Conservation (phyloP, 2,329 filamentous ascomycete genomes). For the Tolypocladium ophioglossoides region DNA sequence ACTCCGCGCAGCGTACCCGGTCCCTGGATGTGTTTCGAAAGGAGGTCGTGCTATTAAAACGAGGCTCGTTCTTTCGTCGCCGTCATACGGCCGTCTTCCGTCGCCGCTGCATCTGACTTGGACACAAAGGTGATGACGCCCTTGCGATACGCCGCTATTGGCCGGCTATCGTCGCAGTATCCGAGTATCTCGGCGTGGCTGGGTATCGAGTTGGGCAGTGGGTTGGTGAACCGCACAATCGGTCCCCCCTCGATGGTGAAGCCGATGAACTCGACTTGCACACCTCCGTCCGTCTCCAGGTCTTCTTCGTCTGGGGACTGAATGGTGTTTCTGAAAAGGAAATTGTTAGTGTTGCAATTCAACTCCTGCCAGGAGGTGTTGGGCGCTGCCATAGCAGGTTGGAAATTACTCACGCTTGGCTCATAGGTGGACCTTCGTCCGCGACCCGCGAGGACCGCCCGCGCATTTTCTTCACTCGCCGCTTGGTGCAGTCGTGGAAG, state of each 20-base stretch:
- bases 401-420: slow-evolving; percentile 27
- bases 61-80: not conserved
- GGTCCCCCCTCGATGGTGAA: slow-evolving; percentile 34
- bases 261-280: slow-evolving; percentile 28
- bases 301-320: slow-evolving; percentile 21
- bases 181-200: slow-evolving; percentile 26
- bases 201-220: slow-evolving; percentile 18
- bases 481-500: slow-evolving; percentile 28
- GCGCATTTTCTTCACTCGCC: slow-evolving; percentile 22
- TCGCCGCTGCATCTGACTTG: slow-evolving; percentile 2
- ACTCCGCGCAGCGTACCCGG: not conserved
- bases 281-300: slow-evolving; percentile 18
- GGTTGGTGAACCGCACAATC: slow-evolving; percentile 32
- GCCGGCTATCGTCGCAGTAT: slow-evolving; percentile 19
- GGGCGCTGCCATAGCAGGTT: not conserved
- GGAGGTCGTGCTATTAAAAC: not conserved
- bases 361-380: not conserved
- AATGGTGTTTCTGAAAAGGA: slow-evolving; percentile 24
- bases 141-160: slow-evolving; percentile 28
- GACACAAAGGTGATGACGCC: slow-evolving; percentile 22
- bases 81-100: not conserved
- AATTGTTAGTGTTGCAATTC: slow-evolving; percentile 6
- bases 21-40: not conserved
- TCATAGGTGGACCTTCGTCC: slow-evolving; percentile 24
- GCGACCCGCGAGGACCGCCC: slow-evolving; percentile 13